Evolutionary conservation across 2,329 filamentous ascomycete species (phyloP).

Genomic region (Lomentospora prolificans): DNA sequence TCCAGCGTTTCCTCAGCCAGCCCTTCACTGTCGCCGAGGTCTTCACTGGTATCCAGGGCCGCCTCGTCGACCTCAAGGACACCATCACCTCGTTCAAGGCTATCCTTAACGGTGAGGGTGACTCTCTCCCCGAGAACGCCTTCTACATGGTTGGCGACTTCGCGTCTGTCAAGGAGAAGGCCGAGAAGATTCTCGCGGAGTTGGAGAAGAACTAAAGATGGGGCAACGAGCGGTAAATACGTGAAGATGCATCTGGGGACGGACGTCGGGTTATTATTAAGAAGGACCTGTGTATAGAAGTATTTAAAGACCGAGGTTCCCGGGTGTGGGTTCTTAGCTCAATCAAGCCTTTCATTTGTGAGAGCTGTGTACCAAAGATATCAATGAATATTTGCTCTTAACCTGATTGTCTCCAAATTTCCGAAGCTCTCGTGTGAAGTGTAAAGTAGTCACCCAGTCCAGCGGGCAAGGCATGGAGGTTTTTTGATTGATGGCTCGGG

Average conservation of each 20-base stretch:
- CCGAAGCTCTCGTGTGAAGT: too few relatives aligned
- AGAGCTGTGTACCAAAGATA: constrained; percentile 50
- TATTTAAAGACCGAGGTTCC: constrained; percentile 29
- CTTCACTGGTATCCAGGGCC: constrained; percentile 90
- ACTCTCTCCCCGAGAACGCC: constrained; percentile 85
- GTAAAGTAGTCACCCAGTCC: too few relatives aligned
- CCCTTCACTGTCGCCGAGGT: constrained; percentile 85
- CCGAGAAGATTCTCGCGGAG: constrained; percentile 99
- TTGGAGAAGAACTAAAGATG: constrained; percentile 55
- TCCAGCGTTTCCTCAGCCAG: constrained; percentile 99
- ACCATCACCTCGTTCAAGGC: constrained; percentile 97
- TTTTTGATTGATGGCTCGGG: too few relatives aligned
- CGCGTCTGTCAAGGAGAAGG: constrained; percentile 86
- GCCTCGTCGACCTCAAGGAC: constrained; percentile 96
- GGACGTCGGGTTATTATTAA: constrained; percentile 17
- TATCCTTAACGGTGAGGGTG: constrained; percentile 89
- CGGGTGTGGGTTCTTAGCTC: constrained; percentile 39
- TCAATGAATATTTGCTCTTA: constrained; percentile 29
- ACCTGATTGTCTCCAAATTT: not conserved
- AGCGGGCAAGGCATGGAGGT: too few relatives aligned
- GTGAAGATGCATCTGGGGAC: constrained; percentile 17
- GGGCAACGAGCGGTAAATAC: not conserved
- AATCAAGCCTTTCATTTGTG: constrained; percentile 45
- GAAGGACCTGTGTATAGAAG: constrained; percentile 47
- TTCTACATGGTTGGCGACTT: constrained; percentile 99